These are phyloP conservation scores for Teratosphaeria epicoccoides DNA, from an alignment of 2,329 filamentous ascomycete genomes.

Conservation along the genomic window DNA sequence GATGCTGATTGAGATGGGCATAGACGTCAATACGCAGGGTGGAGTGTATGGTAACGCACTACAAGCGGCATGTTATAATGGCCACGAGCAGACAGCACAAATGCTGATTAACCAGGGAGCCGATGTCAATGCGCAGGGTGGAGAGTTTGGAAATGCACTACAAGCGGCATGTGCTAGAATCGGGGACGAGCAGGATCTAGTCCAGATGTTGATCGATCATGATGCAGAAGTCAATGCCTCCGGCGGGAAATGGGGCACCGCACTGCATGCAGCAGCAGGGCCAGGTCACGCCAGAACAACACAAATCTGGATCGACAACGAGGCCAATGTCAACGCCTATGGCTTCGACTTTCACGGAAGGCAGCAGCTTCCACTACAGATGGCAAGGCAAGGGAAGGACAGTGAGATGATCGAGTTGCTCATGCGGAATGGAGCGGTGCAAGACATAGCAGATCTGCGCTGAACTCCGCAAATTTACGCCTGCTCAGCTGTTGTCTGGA, in stretches of 20 bases:
- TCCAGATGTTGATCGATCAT: conserved; percentile 7
- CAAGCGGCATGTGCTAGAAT: conserved; percentile 1
- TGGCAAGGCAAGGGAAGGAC: no score
- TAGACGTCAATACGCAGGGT: conserved; percentile 7
- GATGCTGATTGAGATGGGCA: conserved; percentile 9
- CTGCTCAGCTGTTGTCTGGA: no score
- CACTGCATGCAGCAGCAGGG: conserved; percentile 10
- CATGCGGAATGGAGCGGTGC: no score
- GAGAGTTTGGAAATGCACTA: not conserved
- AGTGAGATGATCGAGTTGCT: no score
- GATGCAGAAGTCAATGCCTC: conserved; percentile 11
- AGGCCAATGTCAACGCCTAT: not conserved
- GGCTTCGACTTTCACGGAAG: no score
- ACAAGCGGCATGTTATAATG: not conserved
- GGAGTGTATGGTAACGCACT: conserved; percentile 1
- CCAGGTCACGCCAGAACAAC: conserved; percentile 9
- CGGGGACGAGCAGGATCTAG: not conserved
- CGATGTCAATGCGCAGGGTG: conserved; percentile 3
- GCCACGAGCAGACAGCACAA: not conserved
- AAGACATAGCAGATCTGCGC: no score
- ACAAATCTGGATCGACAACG: not conserved
- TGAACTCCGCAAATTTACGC: no score
- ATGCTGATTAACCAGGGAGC: conserved; percentile 5
- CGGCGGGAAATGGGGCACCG: conserved; percentile 4
- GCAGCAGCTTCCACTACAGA: no score